These are phyloP conservation scores for Thelonectria rubi DNA, from an alignment of 2,329 filamentous ascomycete genomes.

Conservation along the genomic window DNA sequence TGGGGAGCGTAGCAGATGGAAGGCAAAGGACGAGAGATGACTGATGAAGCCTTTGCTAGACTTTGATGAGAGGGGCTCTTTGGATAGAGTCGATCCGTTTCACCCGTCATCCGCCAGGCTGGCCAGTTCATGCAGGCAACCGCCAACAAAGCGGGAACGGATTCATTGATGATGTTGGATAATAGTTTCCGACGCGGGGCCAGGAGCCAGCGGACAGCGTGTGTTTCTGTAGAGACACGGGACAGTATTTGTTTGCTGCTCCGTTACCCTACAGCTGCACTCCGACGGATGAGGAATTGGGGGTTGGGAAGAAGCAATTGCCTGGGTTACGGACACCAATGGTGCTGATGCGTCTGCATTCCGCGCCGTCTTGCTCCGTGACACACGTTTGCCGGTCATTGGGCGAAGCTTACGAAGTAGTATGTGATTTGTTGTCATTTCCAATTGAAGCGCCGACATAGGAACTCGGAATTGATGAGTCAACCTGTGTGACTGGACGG, in stretches of 20 bases:
- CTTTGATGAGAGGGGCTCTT: conserved; percentile 13
- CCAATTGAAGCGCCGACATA: background rate
- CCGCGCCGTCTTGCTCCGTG: background rate
- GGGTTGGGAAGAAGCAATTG: background rate
- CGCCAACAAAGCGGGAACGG: background rate
- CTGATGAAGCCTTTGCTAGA: conserved; percentile 2
- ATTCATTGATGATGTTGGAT: background rate
- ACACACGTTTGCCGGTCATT: background rate
- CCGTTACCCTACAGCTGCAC: background rate
- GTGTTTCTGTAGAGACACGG: background rate
- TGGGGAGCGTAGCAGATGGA: conserved; percentile 12
- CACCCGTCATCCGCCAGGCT: conserved; percentile 14
- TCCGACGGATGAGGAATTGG: too few species aligned
- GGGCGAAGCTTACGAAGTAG: too few species aligned
- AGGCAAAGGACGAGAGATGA: conserved; percentile 2
- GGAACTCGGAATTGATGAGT: conserved; percentile 5
- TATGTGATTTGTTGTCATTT: background rate
- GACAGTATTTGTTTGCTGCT: background rate
- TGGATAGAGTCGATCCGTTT: conserved; percentile 2
- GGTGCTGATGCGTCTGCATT: background rate
- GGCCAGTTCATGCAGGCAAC: conserved; percentile 25
- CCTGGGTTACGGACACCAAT: background rate
- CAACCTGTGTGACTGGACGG: conserved; percentile 2
- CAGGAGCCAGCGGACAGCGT: background rate
- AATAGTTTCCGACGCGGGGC: too few species aligned